These are phyloP conservation scores for Mycogone perniciosa DNA, from an alignment of 2,329 filamentous ascomycete species.

Conservation along the genomic window DNA sequence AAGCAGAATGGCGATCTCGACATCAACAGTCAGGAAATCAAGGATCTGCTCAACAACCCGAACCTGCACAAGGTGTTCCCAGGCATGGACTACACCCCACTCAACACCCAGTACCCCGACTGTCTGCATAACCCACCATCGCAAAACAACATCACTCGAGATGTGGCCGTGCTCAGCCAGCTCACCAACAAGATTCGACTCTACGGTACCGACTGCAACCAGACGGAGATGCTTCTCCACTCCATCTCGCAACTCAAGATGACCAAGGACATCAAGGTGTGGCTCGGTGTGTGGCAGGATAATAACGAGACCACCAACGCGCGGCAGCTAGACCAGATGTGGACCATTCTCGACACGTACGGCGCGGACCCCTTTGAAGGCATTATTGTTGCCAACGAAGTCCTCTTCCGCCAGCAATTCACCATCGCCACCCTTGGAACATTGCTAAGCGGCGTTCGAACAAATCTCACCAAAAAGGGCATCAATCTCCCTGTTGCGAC, in stretches of 20 bases:
- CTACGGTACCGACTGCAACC: conserved; percentile 96
- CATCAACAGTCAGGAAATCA: conserved; percentile 71
- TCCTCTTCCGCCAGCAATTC: conserved; percentile 71
- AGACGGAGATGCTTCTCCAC: conserved; percentile 88
- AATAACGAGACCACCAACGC: conserved; percentile 74
- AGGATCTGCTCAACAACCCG: conserved; percentile 71
- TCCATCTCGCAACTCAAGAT: conserved; percentile 70
- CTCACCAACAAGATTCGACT: conserved; percentile 81
- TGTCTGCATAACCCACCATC: conserved; percentile 72
- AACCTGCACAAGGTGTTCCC: conserved; percentile 89
- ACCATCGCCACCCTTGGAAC: conserved; percentile 55
- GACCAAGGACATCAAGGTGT: conserved; percentile 70
- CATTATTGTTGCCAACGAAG: conserved; percentile 77
- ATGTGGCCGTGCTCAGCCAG: conserved; percentile 83
- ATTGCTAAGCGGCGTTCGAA: conserved; percentile 61
- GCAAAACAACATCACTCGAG: conserved; percentile 90
- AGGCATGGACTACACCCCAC: conserved; percentile 89
- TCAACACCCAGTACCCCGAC: conserved; percentile 83
- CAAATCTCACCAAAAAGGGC: conserved; percentile 61
- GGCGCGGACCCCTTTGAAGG: conserved; percentile 66
- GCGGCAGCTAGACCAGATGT: conserved; percentile 79
- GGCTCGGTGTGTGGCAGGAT: conserved; percentile 93
- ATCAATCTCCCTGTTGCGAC: conserved; percentile 75
- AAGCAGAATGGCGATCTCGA: conserved; percentile 62
- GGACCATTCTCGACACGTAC: conserved; percentile 68